Conservation (phyloP, 2,329 filamentous ascomycete species). For the Pseudocercospora eumusae region DNA sequence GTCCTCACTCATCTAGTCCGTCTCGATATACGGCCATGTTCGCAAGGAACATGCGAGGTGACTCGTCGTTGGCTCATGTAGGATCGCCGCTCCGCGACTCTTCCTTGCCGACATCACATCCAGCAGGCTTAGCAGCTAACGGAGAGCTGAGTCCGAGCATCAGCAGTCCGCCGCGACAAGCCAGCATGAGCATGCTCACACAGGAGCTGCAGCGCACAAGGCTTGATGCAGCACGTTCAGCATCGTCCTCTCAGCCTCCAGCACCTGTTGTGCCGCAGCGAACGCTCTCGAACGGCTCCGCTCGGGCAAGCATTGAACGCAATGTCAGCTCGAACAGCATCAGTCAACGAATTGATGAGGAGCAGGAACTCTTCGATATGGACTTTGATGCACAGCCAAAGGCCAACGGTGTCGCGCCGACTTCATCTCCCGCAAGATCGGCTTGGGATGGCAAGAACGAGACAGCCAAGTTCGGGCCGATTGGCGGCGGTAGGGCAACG, state of each 20-base stretch:
- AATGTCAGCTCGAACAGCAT: slow-evolving; percentile 29
- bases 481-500: slow-evolving; percentile 24
- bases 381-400: slow-evolving; percentile 25
- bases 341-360: slow-evolving; percentile 31
- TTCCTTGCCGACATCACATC: slow-evolving; percentile 32
- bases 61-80: slow-evolving; percentile 57
- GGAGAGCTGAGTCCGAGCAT: slow-evolving; percentile 46
- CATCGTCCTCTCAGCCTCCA: slow-evolving; percentile 16
- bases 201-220: slow-evolving; percentile 50
- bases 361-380: slow-evolving; percentile 32
- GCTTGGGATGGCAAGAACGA: slow-evolving; percentile 11
- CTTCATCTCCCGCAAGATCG: background rate
- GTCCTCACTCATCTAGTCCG: slow-evolving; percentile 62
- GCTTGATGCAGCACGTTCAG: slow-evolving; percentile 39
- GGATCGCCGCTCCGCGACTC: slow-evolving; percentile 66
- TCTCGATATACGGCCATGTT: slow-evolving; percentile 64
- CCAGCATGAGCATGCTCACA: slow-evolving; percentile 63
- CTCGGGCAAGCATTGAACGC: slow-evolving; percentile 28
- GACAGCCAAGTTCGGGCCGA: slow-evolving; percentile 24
- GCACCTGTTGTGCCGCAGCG: slow-evolving; percentile 17
- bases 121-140: slow-evolving; percentile 22
- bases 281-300: slow-evolving; percentile 29
- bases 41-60: slow-evolving; percentile 37
- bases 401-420: background rate
- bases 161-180: slow-evolving; percentile 58